phyloP scores from a whole-genome alignment of 139 green algal species.

The Closterium sp. region DNA sequence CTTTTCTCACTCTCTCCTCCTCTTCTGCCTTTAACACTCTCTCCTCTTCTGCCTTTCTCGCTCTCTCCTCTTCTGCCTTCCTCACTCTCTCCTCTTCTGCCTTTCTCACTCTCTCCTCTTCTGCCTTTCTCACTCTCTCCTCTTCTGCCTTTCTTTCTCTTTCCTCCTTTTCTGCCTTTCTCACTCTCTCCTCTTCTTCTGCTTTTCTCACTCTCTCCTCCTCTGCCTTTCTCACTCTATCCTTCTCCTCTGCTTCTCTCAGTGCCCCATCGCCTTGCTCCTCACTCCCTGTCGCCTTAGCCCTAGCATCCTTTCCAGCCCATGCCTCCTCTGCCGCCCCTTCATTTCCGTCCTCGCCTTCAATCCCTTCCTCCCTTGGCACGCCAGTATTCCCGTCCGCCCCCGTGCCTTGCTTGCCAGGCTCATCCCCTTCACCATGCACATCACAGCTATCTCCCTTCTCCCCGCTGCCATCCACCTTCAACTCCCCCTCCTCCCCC shows the following conservation, averaged over 20 bases:
- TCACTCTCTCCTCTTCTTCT: too few relatives aligned
- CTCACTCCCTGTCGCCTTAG: background rate
- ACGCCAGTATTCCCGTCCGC: background rate
- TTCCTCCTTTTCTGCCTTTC: too few relatives aligned
- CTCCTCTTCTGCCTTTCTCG: background rate
- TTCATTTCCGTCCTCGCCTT: too few relatives aligned
- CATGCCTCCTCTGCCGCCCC: background rate
- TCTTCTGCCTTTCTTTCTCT: too few relatives aligned
- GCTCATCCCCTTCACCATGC: too few relatives aligned
- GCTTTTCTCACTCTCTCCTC: too few relatives aligned
- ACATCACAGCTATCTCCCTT: background rate
- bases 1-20: background rate
- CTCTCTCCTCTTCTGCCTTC: background rate
- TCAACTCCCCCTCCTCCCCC: background rate
- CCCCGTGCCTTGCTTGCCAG: background rate
- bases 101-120: background rate
- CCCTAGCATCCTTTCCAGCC: background rate
- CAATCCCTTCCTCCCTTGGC: background rate
- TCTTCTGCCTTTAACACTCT: background rate
- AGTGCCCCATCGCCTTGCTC: background rate
- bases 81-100: background rate
- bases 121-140: too few relatives aligned
- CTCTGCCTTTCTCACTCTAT: too few relatives aligned
- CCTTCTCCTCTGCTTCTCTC: background rate
- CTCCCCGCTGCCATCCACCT: background rate